These are phyloP conservation scores for Entamoeba invadens DNA, from an alignment of 208 protist species.

Conservation along the genomic window DNA sequence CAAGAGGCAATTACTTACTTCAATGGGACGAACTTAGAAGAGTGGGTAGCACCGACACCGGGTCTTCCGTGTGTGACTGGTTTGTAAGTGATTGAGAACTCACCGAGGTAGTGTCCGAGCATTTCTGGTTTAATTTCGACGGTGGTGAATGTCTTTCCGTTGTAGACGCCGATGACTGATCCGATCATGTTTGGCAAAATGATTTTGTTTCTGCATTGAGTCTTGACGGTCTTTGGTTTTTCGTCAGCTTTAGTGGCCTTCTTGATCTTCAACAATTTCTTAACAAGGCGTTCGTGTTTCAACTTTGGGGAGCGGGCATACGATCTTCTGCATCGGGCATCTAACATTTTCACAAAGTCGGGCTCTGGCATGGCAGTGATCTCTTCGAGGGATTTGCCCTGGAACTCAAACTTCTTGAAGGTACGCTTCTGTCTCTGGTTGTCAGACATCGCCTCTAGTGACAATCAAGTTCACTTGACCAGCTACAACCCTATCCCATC, in stretches of 20 bases:
- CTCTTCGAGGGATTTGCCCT: constrained; percentile 15
- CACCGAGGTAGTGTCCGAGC: constrained; percentile 96
- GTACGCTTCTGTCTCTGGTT: constrained; percentile 1
- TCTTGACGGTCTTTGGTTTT: constrained; percentile 91
- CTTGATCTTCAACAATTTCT: constrained; percentile 65
- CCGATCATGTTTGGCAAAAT: constrained; percentile 99
- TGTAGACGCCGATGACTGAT: constrained; percentile 92
- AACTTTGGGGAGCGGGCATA: constrained; percentile 67
- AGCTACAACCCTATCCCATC: neutral
- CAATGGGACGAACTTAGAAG: constrained; percentile 58
- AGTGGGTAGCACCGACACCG: constrained; percentile 91
- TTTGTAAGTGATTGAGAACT: constrained; percentile 97
- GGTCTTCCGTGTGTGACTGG: constrained; percentile 90
- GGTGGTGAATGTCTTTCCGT: constrained; percentile 89
- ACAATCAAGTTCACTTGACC: neutral
- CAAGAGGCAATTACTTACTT: constrained; percentile 3
- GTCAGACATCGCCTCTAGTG: neutral
- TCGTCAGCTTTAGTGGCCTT: constrained; percentile 68
- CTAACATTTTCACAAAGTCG: constrained; percentile 6
- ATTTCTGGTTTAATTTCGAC: constrained; percentile 97
- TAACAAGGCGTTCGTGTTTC: constrained; percentile 74
- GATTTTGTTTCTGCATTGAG: constrained; percentile 95
- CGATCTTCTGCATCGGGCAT: constrained; percentile 67
- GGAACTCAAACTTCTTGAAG: constrained; percentile 23
- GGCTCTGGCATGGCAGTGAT: constrained; percentile 4